Conservation (phyloP, 1,139 yeast genomes). For the Lodderomyces elongisporus region DNA sequence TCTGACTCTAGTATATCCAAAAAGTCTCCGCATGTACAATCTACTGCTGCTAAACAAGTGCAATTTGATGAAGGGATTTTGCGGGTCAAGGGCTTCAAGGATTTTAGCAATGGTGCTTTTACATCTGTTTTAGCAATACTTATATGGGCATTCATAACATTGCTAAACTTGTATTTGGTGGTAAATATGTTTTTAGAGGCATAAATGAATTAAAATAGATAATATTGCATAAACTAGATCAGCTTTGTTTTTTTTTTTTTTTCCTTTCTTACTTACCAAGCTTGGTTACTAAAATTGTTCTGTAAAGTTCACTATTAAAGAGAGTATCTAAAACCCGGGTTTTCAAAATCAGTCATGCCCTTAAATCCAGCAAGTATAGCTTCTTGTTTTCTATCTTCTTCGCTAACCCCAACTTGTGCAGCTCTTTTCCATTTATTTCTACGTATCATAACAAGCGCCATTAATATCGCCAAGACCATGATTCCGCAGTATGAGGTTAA, state of each 20-base stretch:
- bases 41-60: slow-evolving; percentile 1
- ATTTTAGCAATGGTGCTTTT: slow-evolving; percentile 49
- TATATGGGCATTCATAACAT: slow-evolving; percentile 50
- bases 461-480: slow-evolving; percentile 20
- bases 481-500: slow-evolving; percentile 23
- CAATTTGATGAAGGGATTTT: slow-evolving; percentile 6
- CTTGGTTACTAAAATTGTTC: too few relatives aligned
- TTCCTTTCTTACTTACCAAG: not conserved
- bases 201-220: not conserved
- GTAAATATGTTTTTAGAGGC: slow-evolving; percentile 38
- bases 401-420: slow-evolving; percentile 21
- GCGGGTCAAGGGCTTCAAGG: slow-evolving; percentile 36
- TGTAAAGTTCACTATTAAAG: too few relatives aligned
- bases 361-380: slow-evolving; percentile 30
- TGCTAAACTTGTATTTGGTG: slow-evolving; percentile 47
- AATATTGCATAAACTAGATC: not conserved
- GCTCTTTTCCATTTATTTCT: slow-evolving; percentile 21
- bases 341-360: slow-evolving; percentile 30
- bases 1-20: slow-evolving; percentile 4
- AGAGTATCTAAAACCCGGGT: slow-evolving; percentile 25
- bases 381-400: slow-evolving; percentile 19
- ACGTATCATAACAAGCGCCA: slow-evolving; percentile 17
- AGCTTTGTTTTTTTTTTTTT: not conserved
- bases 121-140: slow-evolving; percentile 41
- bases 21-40: not conserved